Base-by-base conservation (phyloP, 768 basidiomycete genomes). In the Chalciporus chontae region DNA sequence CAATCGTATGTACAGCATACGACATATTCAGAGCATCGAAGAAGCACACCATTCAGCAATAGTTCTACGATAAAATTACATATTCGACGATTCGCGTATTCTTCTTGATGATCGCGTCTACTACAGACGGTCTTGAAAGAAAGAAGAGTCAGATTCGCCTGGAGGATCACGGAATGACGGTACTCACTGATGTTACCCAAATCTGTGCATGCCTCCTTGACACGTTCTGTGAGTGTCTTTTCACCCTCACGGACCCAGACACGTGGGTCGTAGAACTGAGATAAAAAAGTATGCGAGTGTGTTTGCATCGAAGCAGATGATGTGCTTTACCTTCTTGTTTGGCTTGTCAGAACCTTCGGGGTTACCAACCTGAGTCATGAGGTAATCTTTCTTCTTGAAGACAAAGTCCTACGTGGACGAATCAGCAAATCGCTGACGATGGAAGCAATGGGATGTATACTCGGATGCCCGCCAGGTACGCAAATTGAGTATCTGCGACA, bases 161-260 rank as follows among this genome's bases (percentile, higher is more conserved):
- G 17, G 14, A 7, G 4, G 23, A 44, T 29, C 19, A n/a, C 5
- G 1, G 39, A 18, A 48, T 4, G 19, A 26, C 23, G 7, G 6
- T 42, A 74, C 77, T 61, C 53, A 80, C 80, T 59, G 50, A 74
- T 69, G 67, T 83, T 91, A 58, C 87, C 90, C 52, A 99, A 80
- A 72, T 99, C 95, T 38, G 69, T 59, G 73, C 92, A 94, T n/a
- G 95, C 94, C 69, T 89, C 86, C 73, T 93, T 90, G 74, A 96
- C 91, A 65, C 95, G 91, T 54, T 69, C 79, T 42, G 69, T 41
- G 58, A 98, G 80, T 17, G 93, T 95, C 83, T 94, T 94, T 77
- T 98, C 94, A 58, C 94, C 94, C 73, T 96, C 93, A 63, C 95
- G 90, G 44, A 99, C 93, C 95, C 95, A 99, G 52, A 94, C 86